A percentile compares a stretch with the other conserved stretches of the same genome.
Evolutionary conservation across 2,329 filamentous ascomycete species (phyloP).

Genomic region (Plenodomus biglobosus): DNA sequence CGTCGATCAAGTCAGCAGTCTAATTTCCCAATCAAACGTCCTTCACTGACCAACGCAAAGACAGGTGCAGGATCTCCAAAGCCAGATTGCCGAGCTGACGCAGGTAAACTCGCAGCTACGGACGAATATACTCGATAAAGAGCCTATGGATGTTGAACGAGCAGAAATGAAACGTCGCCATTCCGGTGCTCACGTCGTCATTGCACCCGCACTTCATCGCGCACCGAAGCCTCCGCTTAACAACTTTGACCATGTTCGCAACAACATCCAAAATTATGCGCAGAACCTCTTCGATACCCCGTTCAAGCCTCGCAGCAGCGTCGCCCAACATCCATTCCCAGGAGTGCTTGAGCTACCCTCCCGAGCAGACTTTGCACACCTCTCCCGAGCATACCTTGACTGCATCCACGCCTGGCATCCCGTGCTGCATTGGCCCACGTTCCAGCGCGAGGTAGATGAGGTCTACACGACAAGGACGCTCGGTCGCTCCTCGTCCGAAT

Average conservation of each 20-base stretch:
- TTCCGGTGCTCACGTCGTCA: conserved; percentile 24
- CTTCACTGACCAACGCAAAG: conserved; percentile 35
- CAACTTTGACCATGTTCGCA: conserved; percentile 70
- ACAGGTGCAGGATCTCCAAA: conserved; percentile 95
- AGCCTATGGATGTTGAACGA: conserved; percentile 48
- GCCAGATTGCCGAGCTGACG: conserved; percentile 78
- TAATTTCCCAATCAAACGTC: background rate
- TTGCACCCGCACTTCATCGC: conserved; percentile 41
- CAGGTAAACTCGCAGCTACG: conserved; percentile 77
- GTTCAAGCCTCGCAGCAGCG: conserved; percentile 56
- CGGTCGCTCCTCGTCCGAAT: conserved; percentile 64
- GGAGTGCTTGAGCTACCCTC: conserved; percentile 68
- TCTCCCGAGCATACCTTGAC: conserved; percentile 74
- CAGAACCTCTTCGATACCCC: conserved; percentile 81
- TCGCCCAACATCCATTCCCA: conserved; percentile 45
- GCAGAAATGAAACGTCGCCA: conserved; percentile 49
- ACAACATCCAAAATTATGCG: conserved; percentile 71
- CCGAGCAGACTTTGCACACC: conserved; percentile 67
- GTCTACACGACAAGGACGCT: conserved; percentile 69
- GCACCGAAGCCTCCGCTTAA: conserved; percentile 63
- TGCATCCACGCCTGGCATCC: conserved; percentile 80
- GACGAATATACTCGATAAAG: conserved; percentile 60
- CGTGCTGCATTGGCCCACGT: conserved; percentile 84
- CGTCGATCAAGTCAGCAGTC: conserved; percentile 80
- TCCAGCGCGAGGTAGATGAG: conserved; percentile 72